Evolutionary conservation across 2,329 filamentous ascomycete species (phyloP), one percentile per base, ranked within the genome.

Genomic region (Pseudogymnoascus destructans): DNA sequence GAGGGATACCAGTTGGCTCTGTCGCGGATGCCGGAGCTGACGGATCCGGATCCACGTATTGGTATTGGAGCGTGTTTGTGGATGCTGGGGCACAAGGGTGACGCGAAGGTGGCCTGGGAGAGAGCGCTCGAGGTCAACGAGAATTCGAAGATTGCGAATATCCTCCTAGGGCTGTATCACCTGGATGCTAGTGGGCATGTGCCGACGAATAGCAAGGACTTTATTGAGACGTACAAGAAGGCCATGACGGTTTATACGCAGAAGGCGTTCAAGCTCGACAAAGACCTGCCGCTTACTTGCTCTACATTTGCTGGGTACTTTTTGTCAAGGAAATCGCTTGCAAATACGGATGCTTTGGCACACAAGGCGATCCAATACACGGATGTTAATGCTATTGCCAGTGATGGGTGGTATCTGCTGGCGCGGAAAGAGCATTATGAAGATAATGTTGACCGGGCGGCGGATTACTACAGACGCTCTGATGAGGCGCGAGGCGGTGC

Each of bases 11-110:
- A 98, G 73, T 86, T 89, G 60, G 89, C 90, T 13, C 75, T 98
- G 56, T 78, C 84, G 65, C 90, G 87, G 71, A 90, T 91, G 75
- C 93, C 93, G 1, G 84, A 89, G 64, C 78, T 97, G 67, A 82
- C 87, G 40, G 93, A 98, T 67, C 93, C 93, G 0, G 93, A 98
- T 71, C 95, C 93, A 64, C 82, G 95, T 65, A 92, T 98, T 65
- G 93, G 93, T 58, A 92, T 98, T 67, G 93, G 93, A 49, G 93
- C 89, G 72, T 98, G 93, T 75, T 86, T 96, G 70, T 98, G 95
- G 93, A 89, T 95, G 71, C 78, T 98, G 25, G 91, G 91, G 9
- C 90, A 89, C 75, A 96, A 95, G 71, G 89, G 95, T 32, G 89
- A 95, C 66, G 93, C 95, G 6, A 92, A 88, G 68, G 75, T 78